These are phyloP conservation scores for Diplosphaera chodatii DNA, from an alignment of 139 green algal genomes.

Conservation along the genomic window DNA sequence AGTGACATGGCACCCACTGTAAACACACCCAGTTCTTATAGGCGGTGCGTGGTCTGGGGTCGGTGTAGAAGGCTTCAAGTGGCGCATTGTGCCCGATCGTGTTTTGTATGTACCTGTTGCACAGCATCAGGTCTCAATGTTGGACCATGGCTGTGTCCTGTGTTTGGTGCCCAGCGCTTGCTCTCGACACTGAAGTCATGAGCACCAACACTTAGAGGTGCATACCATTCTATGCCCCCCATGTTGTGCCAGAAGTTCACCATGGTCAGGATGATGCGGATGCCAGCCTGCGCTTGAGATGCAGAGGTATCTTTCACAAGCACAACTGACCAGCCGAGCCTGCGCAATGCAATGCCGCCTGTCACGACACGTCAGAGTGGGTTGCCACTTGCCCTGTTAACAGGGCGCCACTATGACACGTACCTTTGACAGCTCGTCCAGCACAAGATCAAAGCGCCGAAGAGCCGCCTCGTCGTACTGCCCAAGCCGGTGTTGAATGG, in stretches of 20 bases:
- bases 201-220: neutral
- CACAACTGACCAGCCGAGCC: too few species aligned
- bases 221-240: neutral
- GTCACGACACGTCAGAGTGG: too few species aligned
- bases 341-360: too few species aligned
- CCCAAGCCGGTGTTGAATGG: neutral
- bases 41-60: neutral
- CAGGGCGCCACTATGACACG: too few species aligned
- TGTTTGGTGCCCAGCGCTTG: too few species aligned
- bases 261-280: neutral
- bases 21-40: neutral
- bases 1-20: too few species aligned
- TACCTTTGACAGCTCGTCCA: neutral
- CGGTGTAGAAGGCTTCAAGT: neutral
- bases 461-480: neutral
- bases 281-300: neutral
- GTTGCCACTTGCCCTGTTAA: too few species aligned
- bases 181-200: neutral
- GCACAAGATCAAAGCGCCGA: neutral
- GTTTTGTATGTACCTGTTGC: neutral
- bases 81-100: neutral
- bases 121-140: too few species aligned
- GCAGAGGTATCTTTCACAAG: neutral
- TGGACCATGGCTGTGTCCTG: too few species aligned
- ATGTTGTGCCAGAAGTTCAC: neutral